phyloP scores from a whole-genome alignment of 495 filamentous ascomycete genomes.

The Monascus purpureus region DNA sequence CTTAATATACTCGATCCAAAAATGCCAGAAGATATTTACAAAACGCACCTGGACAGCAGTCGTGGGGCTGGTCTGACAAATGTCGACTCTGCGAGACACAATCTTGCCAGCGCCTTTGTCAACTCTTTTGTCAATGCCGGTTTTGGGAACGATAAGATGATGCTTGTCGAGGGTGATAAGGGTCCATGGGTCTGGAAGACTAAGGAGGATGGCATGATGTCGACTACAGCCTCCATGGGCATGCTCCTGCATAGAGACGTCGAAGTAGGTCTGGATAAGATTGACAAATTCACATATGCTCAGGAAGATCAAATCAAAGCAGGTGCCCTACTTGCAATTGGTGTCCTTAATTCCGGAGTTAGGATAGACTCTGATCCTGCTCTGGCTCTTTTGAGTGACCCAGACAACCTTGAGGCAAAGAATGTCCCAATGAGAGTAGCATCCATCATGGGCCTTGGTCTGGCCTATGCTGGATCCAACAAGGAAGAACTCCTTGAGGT shows the following conservation, averaged over 20 bases:
- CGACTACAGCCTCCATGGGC: slow-evolving; percentile 83
- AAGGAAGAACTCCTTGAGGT: slow-evolving; percentile 67
- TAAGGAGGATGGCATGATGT: slow-evolving; percentile 95
- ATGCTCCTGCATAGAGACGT: slow-evolving; percentile 86
- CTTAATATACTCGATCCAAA: slow-evolving; percentile 95
- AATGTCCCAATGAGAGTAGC: slow-evolving; percentile 60
- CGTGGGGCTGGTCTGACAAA: slow-evolving; percentile 85
- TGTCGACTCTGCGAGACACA: slow-evolving; percentile 88
- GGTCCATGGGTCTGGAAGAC: slow-evolving; percentile 97
- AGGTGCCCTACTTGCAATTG: slow-evolving; percentile 76
- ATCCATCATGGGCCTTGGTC: slow-evolving; percentile 88
- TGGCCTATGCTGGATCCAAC: slow-evolving; percentile 87
- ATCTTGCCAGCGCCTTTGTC: slow-evolving; percentile 89
- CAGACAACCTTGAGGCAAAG: slow-evolving; percentile 63
- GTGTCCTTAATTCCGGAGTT: slow-evolving; percentile 87
- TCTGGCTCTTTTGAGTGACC: slow-evolving; percentile 67
- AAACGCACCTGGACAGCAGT: slow-evolving; percentile 92
- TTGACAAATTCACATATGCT: slow-evolving; percentile 82
- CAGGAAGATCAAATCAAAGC: slow-evolving; percentile 77
- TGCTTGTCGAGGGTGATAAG: slow-evolving; percentile 70
- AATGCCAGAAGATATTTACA: slow-evolving; percentile 98
- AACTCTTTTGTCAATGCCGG: slow-evolving; percentile 95
- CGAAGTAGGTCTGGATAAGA: slow-evolving; percentile 74
- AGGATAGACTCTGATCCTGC: slow-evolving; percentile 76
- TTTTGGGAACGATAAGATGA: slow-evolving; percentile 92